phyloP scores from a whole-genome alignment of 306 rosid genomes.

The Acacia crassicarpa region DNA sequence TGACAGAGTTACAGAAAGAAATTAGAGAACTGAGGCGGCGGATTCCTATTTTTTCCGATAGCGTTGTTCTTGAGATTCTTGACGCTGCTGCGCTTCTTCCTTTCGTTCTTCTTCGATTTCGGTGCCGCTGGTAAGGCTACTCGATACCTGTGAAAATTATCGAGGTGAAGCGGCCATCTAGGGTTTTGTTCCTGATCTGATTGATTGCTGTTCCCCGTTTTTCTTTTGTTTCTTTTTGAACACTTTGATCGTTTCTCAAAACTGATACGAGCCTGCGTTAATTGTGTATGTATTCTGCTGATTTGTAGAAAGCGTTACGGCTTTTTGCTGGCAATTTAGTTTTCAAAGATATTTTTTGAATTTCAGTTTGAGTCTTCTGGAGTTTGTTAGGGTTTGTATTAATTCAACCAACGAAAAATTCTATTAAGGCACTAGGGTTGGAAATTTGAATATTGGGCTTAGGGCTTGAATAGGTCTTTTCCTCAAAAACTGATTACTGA shows the following conservation, averaged over 20 bases:
- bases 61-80: constrained; percentile 8
- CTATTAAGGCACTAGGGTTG: constrained; percentile 35
- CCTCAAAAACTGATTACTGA: constrained; percentile 43
- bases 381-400: constrained; percentile 28
- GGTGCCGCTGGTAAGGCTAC: constrained; percentile 67
- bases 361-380: constrained; percentile 2
- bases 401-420: not conserved
- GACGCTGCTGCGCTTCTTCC: not conserved
- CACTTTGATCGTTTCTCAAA: not conserved
- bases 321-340: constrained; percentile 1
- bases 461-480: constrained; percentile 24
- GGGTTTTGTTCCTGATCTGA: constrained; percentile 44
- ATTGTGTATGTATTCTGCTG: constrained; percentile 14
- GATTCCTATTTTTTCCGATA: not conserved
- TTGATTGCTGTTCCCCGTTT: not conserved
- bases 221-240: not conserved
- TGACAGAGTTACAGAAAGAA: not conserved
- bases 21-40: not conserved
- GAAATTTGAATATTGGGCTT: constrained; percentile 23
- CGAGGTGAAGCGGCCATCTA: constrained; percentile 42
- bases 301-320: not conserved
- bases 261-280: constrained; percentile 5
- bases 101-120: constrained; percentile 11
- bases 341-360: constrained; percentile 3
- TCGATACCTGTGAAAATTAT: constrained; percentile 53